Evolutionary conservation across 768 basidiomycete genomes (phyloP).

Genomic region (Leccinum subtestaceum): DNA sequence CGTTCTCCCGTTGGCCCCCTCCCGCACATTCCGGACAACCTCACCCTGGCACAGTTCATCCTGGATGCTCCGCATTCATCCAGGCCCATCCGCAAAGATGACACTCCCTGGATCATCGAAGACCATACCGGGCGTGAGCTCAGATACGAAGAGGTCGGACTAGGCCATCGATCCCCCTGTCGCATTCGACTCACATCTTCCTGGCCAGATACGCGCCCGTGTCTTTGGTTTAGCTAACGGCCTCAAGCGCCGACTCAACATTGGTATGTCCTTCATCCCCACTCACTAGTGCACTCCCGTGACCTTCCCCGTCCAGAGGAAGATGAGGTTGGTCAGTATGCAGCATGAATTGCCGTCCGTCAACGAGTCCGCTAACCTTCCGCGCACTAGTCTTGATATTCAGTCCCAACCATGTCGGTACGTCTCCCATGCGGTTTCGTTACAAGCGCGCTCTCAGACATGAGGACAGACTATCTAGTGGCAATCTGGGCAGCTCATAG

Average conservation of each 20-base stretch:
- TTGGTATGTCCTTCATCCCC: constrained; percentile 26
- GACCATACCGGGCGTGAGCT: constrained; percentile 37
- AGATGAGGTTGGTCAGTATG: constrained; percentile 38
- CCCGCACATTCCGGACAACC: constrained; percentile 37
- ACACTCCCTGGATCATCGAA: constrained; percentile 41
- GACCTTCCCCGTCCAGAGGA: constrained; percentile 28
- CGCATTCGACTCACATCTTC: not conserved
- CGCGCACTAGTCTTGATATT: constrained; percentile 53
- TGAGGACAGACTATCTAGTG: constrained; percentile 47
- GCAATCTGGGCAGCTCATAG: constrained; percentile 56
- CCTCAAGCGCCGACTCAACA: constrained; percentile 32
- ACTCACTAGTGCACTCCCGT: not conserved
- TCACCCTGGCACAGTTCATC: constrained; percentile 38
- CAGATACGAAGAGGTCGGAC: constrained; percentile 37
- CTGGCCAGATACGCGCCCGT: constrained; percentile 33
- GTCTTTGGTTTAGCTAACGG: constrained; percentile 40
- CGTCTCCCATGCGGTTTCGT: constrained; percentile 9
- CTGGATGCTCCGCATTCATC: constrained; percentile 34
- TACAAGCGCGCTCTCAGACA: not conserved
- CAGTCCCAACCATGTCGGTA: constrained; percentile 67
- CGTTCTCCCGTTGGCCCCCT: constrained; percentile 28
- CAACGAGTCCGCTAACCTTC: constrained; percentile 6
- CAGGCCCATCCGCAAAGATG: constrained; percentile 25
- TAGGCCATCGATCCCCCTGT: not conserved
- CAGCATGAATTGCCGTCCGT: not conserved